These are phyloP conservation scores for Rhynchosporium agropyri DNA, from an alignment of 2,329 filamentous ascomycete species.

Conservation along the genomic window DNA sequence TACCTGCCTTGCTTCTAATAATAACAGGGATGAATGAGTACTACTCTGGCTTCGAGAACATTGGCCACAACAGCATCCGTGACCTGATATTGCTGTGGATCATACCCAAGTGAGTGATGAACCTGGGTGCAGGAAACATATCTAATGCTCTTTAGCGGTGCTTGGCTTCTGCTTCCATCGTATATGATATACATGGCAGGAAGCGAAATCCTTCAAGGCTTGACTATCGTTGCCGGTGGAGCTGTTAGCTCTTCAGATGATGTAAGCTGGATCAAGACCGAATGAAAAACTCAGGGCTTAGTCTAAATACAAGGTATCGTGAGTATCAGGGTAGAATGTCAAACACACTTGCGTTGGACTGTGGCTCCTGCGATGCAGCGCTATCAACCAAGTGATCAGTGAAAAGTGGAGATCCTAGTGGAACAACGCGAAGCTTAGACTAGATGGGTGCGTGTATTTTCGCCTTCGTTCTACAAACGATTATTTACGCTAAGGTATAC, in stretches of 20 bases:
- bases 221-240: slow-evolving; percentile 50
- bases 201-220: slow-evolving; percentile 61
- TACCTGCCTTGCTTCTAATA: slow-evolving; percentile 14
- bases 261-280: slow-evolving; percentile 32
- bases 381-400: no score
- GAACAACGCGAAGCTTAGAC: no score
- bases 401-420: no score
- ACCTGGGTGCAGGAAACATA: background rate
- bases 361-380: no score
- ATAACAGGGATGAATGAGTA: slow-evolving; percentile 59
- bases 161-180: slow-evolving; percentile 64
- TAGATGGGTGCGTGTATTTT: no score
- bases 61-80: slow-evolving; percentile 60
- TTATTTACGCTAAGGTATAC: no score
- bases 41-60: slow-evolving; percentile 61
- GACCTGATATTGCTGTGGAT: slow-evolving; percentile 62
- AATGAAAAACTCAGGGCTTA: slow-evolving; percentile 14
- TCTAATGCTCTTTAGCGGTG: slow-evolving; percentile 49
- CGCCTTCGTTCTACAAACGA: no score
- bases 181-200: slow-evolving; percentile 65
- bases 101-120: slow-evolving; percentile 62
- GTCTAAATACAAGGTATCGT: no score
- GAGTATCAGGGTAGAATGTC: no score
- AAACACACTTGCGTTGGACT: no score
- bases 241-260: slow-evolving; percentile 31